phyloP scores from a whole-genome alignment of 164 flowering plant genomes.

The Liquidambar formosana region DNA sequence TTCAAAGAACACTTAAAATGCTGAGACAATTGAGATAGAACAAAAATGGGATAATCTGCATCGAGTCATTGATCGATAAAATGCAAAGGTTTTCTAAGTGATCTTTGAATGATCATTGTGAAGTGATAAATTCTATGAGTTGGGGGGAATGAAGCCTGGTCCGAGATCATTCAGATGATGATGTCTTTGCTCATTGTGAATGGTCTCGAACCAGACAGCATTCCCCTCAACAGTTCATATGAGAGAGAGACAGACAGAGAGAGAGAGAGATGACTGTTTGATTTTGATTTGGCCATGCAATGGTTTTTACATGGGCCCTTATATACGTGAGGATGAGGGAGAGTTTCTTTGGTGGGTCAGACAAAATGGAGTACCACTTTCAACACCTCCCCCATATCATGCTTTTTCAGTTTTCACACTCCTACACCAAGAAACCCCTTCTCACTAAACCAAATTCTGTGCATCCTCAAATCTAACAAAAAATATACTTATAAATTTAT shows the following conservation, averaged over 20 bases:
- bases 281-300: constrained; percentile 34
- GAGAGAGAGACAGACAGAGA: constrained; percentile 17
- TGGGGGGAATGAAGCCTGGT: constrained; percentile 95
- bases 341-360: constrained; percentile 24
- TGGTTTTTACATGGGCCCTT: constrained; percentile 26
- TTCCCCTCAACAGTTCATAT: constrained; percentile 45
- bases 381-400: constrained; percentile 18
- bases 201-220: constrained; percentile 66
- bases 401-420: constrained; percentile 25
- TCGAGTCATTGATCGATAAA: too few species aligned
- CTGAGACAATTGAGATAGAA: too few species aligned
- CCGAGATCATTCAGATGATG: constrained; percentile 52
- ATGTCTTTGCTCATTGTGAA: not conserved
- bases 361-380: constrained; percentile 12
- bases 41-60: too few species aligned
- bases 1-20: too few species aligned
- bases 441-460: too few species aligned
- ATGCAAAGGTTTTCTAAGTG: too few species aligned
- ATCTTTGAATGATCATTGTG: too few species aligned
- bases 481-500: too few species aligned
- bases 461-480: too few species aligned
- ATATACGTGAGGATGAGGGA: constrained; percentile 24
- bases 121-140: constrained; percentile 11
- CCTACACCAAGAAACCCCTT: too few species aligned
- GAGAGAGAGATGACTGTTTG: constrained; percentile 11